Conservation (phyloP, 129 eudicot species). For the Centrapalus pauciflorus region DNA sequence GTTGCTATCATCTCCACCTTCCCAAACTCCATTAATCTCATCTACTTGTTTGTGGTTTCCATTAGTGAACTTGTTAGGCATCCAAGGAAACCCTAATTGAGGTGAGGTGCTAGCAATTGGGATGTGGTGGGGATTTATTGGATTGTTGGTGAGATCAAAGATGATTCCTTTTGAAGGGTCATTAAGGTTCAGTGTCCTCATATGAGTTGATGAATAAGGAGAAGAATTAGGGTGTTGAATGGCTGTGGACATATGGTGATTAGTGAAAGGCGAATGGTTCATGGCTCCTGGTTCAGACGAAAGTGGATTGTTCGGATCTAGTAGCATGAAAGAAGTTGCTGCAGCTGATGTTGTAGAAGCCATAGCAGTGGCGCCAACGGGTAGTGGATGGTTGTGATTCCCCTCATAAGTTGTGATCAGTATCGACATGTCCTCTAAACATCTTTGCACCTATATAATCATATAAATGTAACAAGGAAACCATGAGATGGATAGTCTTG, state of each 20-base stretch:
- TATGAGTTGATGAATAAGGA: slow-evolving; percentile 32
- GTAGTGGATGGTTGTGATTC: slow-evolving; percentile 85
- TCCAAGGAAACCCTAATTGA: slow-evolving; percentile 51
- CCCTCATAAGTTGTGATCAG: slow-evolving; percentile 92
- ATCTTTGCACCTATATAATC: slow-evolving; percentile 68
- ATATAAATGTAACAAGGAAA: not conserved
- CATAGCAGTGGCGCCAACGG: slow-evolving; percentile 90
- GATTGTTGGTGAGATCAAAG: slow-evolving; percentile 59
- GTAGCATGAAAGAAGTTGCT: slow-evolving; percentile 43
- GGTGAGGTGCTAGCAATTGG: slow-evolving; percentile 32
- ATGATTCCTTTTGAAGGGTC: slow-evolving; percentile 66
- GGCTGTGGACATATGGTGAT: slow-evolving; percentile 25
- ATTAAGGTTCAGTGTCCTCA: slow-evolving; percentile 35
- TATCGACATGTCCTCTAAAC: slow-evolving; percentile 87
- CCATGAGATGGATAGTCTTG: slow-evolving; percentile 1
- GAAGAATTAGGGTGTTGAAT: slow-evolving; percentile 31
- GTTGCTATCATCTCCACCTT: slow-evolving; percentile 11
- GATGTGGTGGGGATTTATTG: slow-evolving; percentile 25
- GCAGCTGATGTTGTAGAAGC: slow-evolving; percentile 81
- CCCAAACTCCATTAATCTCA: slow-evolving; percentile 8
- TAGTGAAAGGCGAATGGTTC: slow-evolving; percentile 28
- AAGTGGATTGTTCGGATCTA: slow-evolving; percentile 45
- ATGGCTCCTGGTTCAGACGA: slow-evolving; percentile 25
- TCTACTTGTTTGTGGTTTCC: slow-evolving; percentile 23
- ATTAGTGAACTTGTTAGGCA: slow-evolving; percentile 32